Evolutionary conservation across 805 yeast species (phyloP), one percentile per base, ranked within the genome.

Genomic region (Monosporozyma aerobia): DNA sequence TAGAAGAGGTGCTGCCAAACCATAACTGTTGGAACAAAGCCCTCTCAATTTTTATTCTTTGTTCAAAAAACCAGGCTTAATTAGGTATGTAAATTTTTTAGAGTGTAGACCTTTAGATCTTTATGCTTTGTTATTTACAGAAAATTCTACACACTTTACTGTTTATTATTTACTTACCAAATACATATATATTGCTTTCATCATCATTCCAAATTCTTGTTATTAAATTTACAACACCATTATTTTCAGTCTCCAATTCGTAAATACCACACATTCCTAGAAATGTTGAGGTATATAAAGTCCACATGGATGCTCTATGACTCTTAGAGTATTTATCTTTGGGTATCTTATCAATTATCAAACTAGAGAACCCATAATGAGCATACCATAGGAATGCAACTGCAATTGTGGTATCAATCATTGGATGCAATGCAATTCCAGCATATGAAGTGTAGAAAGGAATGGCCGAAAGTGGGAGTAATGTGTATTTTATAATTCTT

Each of bases 291-390:
- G 81, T 65, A 40, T 81, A 73, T 63, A 87, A 73, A 48, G 82
- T 63, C 59, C 77, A 75, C 77, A 79, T 78, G 53, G 87, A 86
- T 54, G 67, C 68, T 53, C 72, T 75, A 69, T 85, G 87, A 77
- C 78, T 76, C 35, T 74, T 57, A 14, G 90, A 90, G 62, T 78
- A 87, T 37, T 82, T 87, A 72, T 92, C 79, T 64, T 73, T 72
- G 50, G 92, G 94, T 51, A 87, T 82, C 70, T 85, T 85, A 69
- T 87, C 94, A 53, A 78, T 78, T 60, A 87, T 86, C 74, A 94
- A 85, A 44, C 87, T 75, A 63, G 81, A 82, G 74, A 85, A 81
- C 2, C 94, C 95, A 48, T 80, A 80, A 66, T 78, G 80, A 52
- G 82, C 76, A 67, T 87, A 94, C 63, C 77, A 75, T 57, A 86